Conservation (phyloP, 2,329 filamentous ascomycete species). For the Nigrograna mackinnonii region DNA sequence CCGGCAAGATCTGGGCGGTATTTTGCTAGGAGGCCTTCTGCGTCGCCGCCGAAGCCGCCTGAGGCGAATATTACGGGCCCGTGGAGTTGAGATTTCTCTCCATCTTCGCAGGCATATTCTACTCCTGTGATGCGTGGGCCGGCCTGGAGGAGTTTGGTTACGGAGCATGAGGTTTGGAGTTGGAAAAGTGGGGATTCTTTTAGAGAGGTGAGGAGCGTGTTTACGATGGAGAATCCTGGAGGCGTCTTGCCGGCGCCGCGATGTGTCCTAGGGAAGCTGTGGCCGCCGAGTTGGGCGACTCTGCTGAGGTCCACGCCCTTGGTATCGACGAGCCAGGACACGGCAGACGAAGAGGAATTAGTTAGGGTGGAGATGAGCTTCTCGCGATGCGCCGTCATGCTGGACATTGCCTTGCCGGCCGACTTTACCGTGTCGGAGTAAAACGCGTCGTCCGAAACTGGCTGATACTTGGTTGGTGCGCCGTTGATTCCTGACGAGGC, state of each 20-base stretch:
- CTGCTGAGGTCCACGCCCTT: constrained; percentile 62
- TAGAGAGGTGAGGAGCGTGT: constrained; percentile 56
- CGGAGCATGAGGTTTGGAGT: constrained; percentile 56
- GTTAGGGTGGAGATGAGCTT: constrained; percentile 56
- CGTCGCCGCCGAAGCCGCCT: constrained; percentile 67
- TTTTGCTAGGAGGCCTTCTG: constrained; percentile 57
- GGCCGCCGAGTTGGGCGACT: constrained; percentile 64
- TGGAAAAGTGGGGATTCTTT: constrained; percentile 55
- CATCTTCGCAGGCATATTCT: constrained; percentile 46
- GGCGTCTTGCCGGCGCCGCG: constrained; percentile 59
- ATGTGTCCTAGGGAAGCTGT: constrained; percentile 61
- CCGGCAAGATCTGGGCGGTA: constrained; percentile 64
- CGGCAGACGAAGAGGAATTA: constrained; percentile 50
- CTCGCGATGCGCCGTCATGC: constrained; percentile 38
- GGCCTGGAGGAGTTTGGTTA: constrained; percentile 53
- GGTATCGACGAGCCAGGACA: constrained; percentile 62
- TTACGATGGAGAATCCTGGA: constrained; percentile 63
- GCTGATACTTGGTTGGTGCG: constrained; percentile 54
- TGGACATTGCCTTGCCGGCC: constrained; percentile 49
- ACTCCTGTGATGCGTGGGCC: constrained; percentile 54
- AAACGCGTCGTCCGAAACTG: constrained; percentile 46
- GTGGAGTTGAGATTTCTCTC: constrained; percentile 43
- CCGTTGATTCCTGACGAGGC: constrained; percentile 70
- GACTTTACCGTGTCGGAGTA: constrained; percentile 62
- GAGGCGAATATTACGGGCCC: constrained; percentile 64